A percentile compares a stretch with the other conserved stretches of the same genome.
These are phyloP conservation scores for Astrothelium macrocarpum DNA, from an alignment of 495 filamentous ascomycete species.

Conservation along the genomic window DNA sequence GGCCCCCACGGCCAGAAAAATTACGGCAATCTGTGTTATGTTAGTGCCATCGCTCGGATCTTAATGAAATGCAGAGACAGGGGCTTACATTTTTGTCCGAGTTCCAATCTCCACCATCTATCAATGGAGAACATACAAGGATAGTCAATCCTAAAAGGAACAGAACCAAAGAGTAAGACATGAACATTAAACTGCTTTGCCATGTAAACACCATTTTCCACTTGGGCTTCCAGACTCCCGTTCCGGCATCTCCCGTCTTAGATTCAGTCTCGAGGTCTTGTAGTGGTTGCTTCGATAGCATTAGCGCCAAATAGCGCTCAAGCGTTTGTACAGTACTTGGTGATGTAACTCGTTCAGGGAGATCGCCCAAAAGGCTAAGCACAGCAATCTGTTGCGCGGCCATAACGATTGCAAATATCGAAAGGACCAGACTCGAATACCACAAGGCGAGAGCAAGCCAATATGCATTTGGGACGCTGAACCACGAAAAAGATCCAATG, in stretches of 20 bases:
- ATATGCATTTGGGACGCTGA: conserved; percentile 15
- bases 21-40: conserved; percentile 16
- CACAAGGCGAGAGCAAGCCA: conserved; percentile 26
- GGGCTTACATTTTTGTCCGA: neutral
- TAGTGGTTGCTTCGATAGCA: neutral
- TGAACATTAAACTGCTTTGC: conserved; percentile 29
- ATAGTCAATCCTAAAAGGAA: conserved; percentile 27
- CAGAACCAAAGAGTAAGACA: conserved; percentile 23
- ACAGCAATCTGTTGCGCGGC: conserved; percentile 23
- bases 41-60: neutral
- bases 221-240: conserved; percentile 12
- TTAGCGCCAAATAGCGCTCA: neutral
- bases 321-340: neutral
- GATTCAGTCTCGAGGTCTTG: neutral
- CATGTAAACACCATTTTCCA: conserved; percentile 31
- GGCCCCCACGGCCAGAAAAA: conserved; percentile 19
- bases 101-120: conserved; percentile 10
- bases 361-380: conserved; percentile 20
- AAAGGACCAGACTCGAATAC: conserved; percentile 27
- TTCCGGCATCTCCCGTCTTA: neutral
- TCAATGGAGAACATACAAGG: conserved; percentile 24
- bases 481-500: conserved; percentile 31
- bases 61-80: neutral
- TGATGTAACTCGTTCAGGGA: neutral
- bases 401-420: conserved; percentile 24